Evolutionary conservation across 805 yeast genomes (phyloP), one percentile per base, ranked within the genome.

Genomic region (Hanseniaspora lindneri): DNA sequence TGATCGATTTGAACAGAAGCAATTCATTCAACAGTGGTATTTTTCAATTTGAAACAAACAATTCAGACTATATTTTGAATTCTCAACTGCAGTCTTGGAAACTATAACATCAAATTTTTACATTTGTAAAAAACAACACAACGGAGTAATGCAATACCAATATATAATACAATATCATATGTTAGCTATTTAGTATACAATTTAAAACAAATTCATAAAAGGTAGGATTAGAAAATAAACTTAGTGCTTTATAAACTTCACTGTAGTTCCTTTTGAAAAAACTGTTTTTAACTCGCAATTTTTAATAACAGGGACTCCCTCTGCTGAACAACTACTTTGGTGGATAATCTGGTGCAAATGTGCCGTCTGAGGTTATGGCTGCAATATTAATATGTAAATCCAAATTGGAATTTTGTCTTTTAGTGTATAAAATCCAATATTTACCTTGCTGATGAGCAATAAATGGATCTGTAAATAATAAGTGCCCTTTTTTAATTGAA

Each of bases 401-500:
- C 14, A 47, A 4, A 2, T 50, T 17, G 25, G 51, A 53, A 24
- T 41, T 48, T 20, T 37, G 41, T 9, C 6, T 8, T 11, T 19
- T 19, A 19, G 43, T 27, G 36, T 34, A 42, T 27, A 44, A 44
- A 21, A 44, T 29, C 41, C 41, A 36, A 1, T 32, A 27, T 2
- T 21, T 20, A 14, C 14, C 13, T 25, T 28, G n/a, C 3, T 27
- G 23, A 25, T 44, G 48, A 13, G 41, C 48, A 44, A 30, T 29
- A 19, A 44, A 44, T n/a, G 48, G 17, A 11, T 36, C 9, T 16
- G 36, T 44, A 23, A 60, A 67, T 3, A 55, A 54, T 56, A 73
- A 63, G 55, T 62, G 54, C 23, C 68, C 71, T 39, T 61, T 56
- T 9, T 55, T 34, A 54, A 73, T 61, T 16, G 70, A 54, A 56